Conservation (phyloP, 2,329 filamentous ascomycete genomes). For the Botryotinia convoluta region DNA sequence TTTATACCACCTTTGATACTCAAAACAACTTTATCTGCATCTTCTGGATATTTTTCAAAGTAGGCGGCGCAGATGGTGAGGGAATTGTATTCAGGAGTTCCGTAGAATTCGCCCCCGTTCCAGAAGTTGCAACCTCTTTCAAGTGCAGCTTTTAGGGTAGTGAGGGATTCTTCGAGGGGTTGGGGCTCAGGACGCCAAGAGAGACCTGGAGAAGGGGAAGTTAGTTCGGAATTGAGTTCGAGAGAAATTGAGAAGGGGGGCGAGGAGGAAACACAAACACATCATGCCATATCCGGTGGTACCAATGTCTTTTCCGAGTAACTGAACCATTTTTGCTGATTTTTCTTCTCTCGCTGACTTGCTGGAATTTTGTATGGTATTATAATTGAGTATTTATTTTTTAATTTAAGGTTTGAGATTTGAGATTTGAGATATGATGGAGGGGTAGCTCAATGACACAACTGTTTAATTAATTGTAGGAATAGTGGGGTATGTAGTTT, state of each 20-base stretch:
- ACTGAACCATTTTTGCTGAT: slow-evolving; percentile 28
- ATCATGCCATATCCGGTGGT: slow-evolving; percentile 35
- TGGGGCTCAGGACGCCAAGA: slow-evolving; percentile 38
- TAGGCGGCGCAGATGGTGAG: slow-evolving; percentile 59
- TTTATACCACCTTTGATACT: slow-evolving; percentile 59
- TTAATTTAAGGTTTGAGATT: background rate
- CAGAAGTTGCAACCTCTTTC: slow-evolving; percentile 49
- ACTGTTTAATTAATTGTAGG: background rate
- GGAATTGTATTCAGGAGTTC: slow-evolving; percentile 55
- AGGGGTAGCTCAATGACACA: background rate
- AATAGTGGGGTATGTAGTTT: background rate
- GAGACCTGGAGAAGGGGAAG: slow-evolving; percentile 30
- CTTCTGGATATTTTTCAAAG: slow-evolving; percentile 61
- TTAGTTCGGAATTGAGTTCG: background rate
- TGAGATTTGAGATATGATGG: background rate
- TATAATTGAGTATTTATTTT: background rate
- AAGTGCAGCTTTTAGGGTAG: slow-evolving; percentile 54
- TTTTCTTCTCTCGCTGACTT: background rate
- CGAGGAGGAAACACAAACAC: slow-evolving; percentile 7
- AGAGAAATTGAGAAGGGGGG: background rate
- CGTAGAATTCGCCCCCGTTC: slow-evolving; percentile 67
- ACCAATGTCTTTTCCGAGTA: slow-evolving; percentile 34
- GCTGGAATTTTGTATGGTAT: background rate
- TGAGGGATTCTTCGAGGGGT: slow-evolving; percentile 50
- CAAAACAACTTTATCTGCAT: slow-evolving; percentile 59